These are phyloP conservation scores for Kuraishia borneana DNA, from an alignment of 805 yeast genomes.

Conservation along the genomic window DNA sequence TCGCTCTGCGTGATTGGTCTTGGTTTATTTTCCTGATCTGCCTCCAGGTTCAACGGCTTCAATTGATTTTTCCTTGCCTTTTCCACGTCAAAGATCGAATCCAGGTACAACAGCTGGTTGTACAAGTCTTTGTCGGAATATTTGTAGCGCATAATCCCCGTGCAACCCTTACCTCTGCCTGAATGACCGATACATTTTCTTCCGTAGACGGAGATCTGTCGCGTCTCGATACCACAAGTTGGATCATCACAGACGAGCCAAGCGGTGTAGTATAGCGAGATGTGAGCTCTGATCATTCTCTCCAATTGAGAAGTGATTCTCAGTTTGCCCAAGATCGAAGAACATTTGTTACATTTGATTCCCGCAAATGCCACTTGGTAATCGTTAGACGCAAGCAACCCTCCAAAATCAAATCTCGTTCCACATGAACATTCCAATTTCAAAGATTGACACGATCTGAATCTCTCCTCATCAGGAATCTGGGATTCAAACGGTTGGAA, in stretches of 20 bases:
- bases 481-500: slow-evolving; percentile 74
- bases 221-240: slow-evolving; percentile 67
- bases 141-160: slow-evolving; percentile 71
- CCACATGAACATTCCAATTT: slow-evolving; percentile 56
- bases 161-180: slow-evolving; percentile 53
- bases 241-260: slow-evolving; percentile 79
- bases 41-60: slow-evolving; percentile 33
- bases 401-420: slow-evolving; percentile 54
- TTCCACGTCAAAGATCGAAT: slow-evolving; percentile 70
- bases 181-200: slow-evolving; percentile 63
- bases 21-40: slow-evolving; percentile 11
- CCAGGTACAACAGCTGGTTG: slow-evolving; percentile 74
- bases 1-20: slow-evolving; percentile 32
- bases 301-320: slow-evolving; percentile 68
- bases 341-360: slow-evolving; percentile 56
- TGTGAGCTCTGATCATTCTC: slow-evolving; percentile 52
- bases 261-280: slow-evolving; percentile 75
- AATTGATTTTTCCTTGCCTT: slow-evolving; percentile 51
- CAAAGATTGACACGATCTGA: slow-evolving; percentile 50
- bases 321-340: slow-evolving; percentile 34
- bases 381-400: slow-evolving; percentile 53
- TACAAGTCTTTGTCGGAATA: slow-evolving; percentile 75
- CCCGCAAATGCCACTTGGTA: slow-evolving; percentile 61
- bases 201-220: slow-evolving; percentile 87
- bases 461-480: slow-evolving; percentile 73